These are phyloP conservation scores for Nicotiana otophora DNA, from an alignment of 257 asterid genomes.

Conservation along the genomic window DNA sequence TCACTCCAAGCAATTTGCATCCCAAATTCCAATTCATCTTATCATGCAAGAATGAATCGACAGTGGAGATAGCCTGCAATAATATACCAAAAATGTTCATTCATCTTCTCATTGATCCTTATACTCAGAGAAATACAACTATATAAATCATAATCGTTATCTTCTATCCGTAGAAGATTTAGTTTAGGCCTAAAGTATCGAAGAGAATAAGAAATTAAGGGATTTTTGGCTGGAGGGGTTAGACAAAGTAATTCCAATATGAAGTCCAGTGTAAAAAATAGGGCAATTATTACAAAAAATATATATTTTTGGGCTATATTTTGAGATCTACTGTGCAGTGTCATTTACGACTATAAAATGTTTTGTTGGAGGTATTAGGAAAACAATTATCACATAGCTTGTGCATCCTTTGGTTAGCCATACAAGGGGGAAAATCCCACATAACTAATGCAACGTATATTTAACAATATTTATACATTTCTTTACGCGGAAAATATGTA, in stretches of 20 bases:
- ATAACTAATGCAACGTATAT: no score
- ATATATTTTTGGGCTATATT: no score
- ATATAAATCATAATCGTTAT: background rate
- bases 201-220: background rate
- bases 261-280: no score
- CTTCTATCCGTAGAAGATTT: background rate
- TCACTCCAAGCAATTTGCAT: background rate
- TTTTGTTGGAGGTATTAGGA: background rate
- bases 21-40: background rate
- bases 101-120: background rate
- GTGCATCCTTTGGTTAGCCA: no score
- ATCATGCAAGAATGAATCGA: slow-evolving; percentile 49
- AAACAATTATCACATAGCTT: no score
- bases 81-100: background rate
- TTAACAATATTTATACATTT: no score
- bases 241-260: background rate
- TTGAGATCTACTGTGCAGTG: no score
- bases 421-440: no score
- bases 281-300: no score
- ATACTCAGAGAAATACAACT: background rate
- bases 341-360: no score
- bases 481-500: no score
- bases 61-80: slow-evolving; percentile 80
- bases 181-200: background rate
- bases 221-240: background rate